A percentile compares a stretch with the other conserved stretches of the same genome.
phyloP scores from a whole-genome alignment of 495 filamentous ascomycete genomes.

The Mytilinidion resinicola region DNA sequence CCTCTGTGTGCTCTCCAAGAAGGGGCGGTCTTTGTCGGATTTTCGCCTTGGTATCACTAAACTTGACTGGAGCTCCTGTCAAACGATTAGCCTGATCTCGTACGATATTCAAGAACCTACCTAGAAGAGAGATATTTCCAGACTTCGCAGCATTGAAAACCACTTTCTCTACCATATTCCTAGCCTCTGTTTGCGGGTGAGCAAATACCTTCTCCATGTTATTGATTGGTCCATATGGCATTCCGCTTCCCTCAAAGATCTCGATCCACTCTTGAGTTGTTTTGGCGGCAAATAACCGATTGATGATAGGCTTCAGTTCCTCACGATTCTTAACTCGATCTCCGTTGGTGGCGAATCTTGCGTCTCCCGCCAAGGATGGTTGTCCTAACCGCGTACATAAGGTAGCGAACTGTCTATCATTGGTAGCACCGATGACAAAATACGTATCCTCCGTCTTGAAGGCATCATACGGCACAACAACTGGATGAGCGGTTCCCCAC shows the following conservation, averaged over 20 bases:
- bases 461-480: slow-evolving; percentile 34
- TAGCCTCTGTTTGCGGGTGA: slow-evolving; percentile 25
- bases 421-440: slow-evolving; percentile 35
- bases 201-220: slow-evolving; percentile 33
- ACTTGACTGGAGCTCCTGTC: slow-evolving; percentile 29
- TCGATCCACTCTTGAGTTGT: slow-evolving; percentile 32
- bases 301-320: slow-evolving; percentile 31
- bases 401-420: slow-evolving; percentile 33
- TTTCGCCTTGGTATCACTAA: slow-evolving; percentile 28
- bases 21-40: slow-evolving; percentile 29
- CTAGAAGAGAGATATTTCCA: neutral
- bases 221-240: slow-evolving; percentile 36
- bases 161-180: neutral
- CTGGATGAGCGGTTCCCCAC: slow-evolving; percentile 35
- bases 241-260: slow-evolving; percentile 32
- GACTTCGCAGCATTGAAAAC: neutral
- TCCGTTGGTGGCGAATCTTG: slow-evolving; percentile 31
- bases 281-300: slow-evolving; percentile 30
- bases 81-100: slow-evolving; percentile 31
- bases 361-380: slow-evolving; percentile 28
- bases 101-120: slow-evolving; percentile 17
- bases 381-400: slow-evolving; percentile 28
- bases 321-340: slow-evolving; percentile 31
- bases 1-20: slow-evolving; percentile 33
- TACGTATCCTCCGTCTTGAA: slow-evolving; percentile 33